These are phyloP conservation scores for Russula griseocarnosa DNA, from an alignment of 768 basidiomycete genomes.

Conservation along the genomic window DNA sequence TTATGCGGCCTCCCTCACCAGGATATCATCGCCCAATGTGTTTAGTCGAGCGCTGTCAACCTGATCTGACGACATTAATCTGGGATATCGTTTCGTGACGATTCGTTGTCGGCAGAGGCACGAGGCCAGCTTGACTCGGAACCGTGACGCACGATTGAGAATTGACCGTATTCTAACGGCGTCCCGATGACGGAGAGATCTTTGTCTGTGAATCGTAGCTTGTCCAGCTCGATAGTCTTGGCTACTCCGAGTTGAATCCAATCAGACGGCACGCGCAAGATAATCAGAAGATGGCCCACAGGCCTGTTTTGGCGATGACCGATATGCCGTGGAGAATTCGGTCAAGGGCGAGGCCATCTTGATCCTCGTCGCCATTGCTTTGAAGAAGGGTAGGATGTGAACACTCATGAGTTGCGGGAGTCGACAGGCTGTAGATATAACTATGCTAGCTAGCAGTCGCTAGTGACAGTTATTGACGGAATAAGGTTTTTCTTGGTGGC, in stretches of 20 bases:
- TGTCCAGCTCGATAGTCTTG: slow-evolving; percentile 66
- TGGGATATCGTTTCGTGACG: slow-evolving; percentile 37
- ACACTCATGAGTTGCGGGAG: slow-evolving; percentile 39
- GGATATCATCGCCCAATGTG: no score
- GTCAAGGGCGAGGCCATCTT: slow-evolving; percentile 62
- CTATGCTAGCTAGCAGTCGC: no score
- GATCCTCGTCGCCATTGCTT: slow-evolving; percentile 55
- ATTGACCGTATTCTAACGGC: slow-evolving; percentile 84
- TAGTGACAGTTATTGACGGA: no score
- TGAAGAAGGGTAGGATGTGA: slow-evolving; percentile 56
- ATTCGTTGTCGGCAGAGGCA: neutral
- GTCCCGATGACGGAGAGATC: slow-evolving; percentile 67
- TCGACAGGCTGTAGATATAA: no score
- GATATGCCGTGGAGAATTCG: slow-evolving; percentile 71
- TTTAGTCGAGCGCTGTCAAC: no score
- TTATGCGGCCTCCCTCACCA: no score
- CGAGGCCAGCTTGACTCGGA: neutral
- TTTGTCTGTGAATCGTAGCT: slow-evolving; percentile 64
- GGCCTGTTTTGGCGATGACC: slow-evolving; percentile 70
- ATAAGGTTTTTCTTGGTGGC: no score
- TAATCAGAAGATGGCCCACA: neutral
- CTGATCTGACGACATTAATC: slow-evolving; percentile 86
- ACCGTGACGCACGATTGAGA: slow-evolving; percentile 60
- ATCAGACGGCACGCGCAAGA: neutral
- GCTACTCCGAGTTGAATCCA: slow-evolving; percentile 39